phyloP scores from a whole-genome alignment of 345 rosid species.

The Aethionema arabicum region DNA sequence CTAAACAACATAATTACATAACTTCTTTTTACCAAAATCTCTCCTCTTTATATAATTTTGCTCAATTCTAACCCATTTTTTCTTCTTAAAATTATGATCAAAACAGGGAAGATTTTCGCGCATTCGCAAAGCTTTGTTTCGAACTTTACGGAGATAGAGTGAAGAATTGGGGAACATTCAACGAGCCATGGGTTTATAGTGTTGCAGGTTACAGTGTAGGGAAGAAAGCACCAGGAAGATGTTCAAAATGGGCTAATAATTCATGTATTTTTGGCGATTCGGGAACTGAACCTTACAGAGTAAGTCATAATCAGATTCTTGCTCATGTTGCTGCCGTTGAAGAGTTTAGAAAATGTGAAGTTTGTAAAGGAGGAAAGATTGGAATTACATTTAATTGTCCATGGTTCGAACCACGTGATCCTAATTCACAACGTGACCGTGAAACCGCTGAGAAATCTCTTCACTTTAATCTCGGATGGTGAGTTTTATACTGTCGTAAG shows the following conservation, averaged over 20 bases:
- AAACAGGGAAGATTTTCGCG: conserved; percentile 38
- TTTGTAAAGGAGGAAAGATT: background rate
- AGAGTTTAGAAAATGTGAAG: conserved; percentile 8
- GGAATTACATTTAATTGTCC: background rate
- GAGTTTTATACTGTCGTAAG: background rate
- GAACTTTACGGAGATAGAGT: conserved; percentile 40
- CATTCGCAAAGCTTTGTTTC: conserved; percentile 35
- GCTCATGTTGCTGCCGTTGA: conserved; percentile 10
- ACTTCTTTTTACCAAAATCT: too few relatives aligned
- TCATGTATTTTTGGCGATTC: conserved; percentile 25
- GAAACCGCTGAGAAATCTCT: background rate
- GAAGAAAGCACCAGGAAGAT: conserved; percentile 22
- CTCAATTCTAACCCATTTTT: too few relatives aligned
- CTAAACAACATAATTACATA: too few relatives aligned
- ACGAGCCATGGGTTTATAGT: conserved; percentile 34
- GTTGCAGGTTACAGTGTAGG: conserved; percentile 18
- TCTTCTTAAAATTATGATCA: too few relatives aligned
- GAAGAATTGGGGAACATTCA: conserved; percentile 42
- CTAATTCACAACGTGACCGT: background rate
- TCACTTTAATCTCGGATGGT: background rate
- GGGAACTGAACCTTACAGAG: background rate
- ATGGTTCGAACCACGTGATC: background rate
- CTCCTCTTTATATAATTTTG: too few relatives aligned
- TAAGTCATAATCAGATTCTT: conserved; percentile 1
- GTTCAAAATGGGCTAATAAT: conserved; percentile 9